Conservation (phyloP, 1,139 yeast genomes). For the Candida buenavistaensis region DNA sequence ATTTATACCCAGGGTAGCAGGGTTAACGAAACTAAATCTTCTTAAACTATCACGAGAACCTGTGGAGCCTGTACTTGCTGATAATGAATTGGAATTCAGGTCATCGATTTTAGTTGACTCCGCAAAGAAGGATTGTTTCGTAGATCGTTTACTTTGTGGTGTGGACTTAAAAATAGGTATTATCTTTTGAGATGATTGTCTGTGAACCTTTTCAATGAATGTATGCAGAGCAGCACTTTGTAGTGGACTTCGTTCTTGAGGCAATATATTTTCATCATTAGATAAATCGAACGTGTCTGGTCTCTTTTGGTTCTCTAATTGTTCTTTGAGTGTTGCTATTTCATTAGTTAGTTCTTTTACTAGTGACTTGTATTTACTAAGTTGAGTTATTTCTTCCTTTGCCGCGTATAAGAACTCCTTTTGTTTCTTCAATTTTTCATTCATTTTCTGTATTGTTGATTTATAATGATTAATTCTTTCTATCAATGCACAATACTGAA, state of each 20-base stretch:
- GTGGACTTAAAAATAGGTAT: conserved; percentile 3
- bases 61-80: conserved; percentile 7
- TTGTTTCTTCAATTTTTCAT: conserved; percentile 14
- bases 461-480: conserved; percentile 14
- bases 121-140: conserved; percentile 14
- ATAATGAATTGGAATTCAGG: conserved; percentile 3
- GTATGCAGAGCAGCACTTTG: conserved; percentile 12
- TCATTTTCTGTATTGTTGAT: conserved; percentile 10
- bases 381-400: conserved; percentile 18
- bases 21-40: not conserved
- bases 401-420: conserved; percentile 18
- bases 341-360: conserved; percentile 11
- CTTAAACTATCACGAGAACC: conserved; percentile 9
- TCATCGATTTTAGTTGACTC: conserved; percentile 17
- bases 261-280: not conserved
- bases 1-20: not conserved
- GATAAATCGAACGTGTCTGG: conserved; percentile 11
- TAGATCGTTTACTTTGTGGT: not conserved
- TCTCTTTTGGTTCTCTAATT: conserved; percentile 7
- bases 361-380: conserved; percentile 13
- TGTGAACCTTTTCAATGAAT: conserved; percentile 19
- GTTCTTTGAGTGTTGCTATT: conserved; percentile 6
- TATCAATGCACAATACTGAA: conserved; percentile 17
- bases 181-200: conserved; percentile 15
- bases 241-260: conserved; percentile 1